Percentiles rank a stretch among this genome's conserved stretches.
These are phyloP conservation scores for Geotrichum reessii DNA, from an alignment of 1,139 yeast genomes.

Conservation along the genomic window DNA sequence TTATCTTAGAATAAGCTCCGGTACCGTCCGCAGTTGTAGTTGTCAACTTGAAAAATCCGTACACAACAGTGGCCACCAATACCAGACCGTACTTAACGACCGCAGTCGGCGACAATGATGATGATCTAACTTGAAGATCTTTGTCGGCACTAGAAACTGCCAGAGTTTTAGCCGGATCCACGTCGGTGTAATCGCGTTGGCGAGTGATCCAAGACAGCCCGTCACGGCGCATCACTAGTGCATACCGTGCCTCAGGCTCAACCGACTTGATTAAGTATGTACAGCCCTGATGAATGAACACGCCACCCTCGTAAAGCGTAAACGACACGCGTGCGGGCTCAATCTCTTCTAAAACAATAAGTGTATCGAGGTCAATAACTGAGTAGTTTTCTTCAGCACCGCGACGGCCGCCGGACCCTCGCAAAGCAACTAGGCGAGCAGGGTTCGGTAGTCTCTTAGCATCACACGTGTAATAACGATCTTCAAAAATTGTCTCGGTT, in stretches of 20 bases:
- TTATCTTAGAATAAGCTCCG: conserved; percentile 43
- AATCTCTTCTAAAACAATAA: conserved; percentile 76
- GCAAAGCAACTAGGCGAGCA: conserved; percentile 52
- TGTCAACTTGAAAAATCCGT: conserved; percentile 88
- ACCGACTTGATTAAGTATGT: conserved; percentile 83
- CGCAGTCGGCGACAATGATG: background rate
- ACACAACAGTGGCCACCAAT: conserved; percentile 65
- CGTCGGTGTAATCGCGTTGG: conserved; percentile 87
- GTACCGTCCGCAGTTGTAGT: conserved; percentile 38
- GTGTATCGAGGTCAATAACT: conserved; percentile 79
- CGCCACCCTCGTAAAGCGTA: conserved; percentile 92
- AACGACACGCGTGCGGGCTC: conserved; percentile 86
- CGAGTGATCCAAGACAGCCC: conserved; percentile 84
- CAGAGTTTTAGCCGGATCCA: conserved; percentile 69
- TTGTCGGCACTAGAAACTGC: background rate
- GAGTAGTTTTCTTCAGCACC: conserved; percentile 70
- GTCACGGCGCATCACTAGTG: conserved; percentile 77
- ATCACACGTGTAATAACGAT: conserved; percentile 47
- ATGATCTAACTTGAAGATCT: background rate
- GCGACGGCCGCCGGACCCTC: conserved; percentile 5
- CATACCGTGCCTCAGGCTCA: conserved; percentile 65
- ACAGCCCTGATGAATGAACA: conserved; percentile 86
- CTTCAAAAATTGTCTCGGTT: conserved; percentile 42
- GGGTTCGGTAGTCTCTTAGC: conserved; percentile 78
- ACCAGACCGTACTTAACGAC: conserved; percentile 53